Evolutionary conservation across 768 basidiomycete species (phyloP), one percentile per base, ranked within the genome.

Genomic region (Terana coerulea): DNA sequence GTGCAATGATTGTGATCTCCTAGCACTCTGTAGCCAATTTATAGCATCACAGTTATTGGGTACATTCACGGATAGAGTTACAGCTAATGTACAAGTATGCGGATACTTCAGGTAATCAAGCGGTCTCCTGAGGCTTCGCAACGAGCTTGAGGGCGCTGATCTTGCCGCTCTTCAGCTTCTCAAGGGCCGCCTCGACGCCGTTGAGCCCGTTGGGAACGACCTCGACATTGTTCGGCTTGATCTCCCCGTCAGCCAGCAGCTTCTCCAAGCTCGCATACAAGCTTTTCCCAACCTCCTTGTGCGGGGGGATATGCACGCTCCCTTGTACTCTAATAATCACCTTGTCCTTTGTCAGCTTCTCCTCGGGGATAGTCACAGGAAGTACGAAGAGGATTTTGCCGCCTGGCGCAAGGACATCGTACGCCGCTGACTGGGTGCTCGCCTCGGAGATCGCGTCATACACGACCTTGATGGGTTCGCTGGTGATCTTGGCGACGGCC

Each of bases 81-180:
- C n/a, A n/a, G n/a, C n/a, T n/a, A n/a, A n/a, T n/a, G n/a, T n/a
- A n/a, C n/a, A n/a, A n/a, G n/a, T n/a, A n/a, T n/a, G n/a, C n/a
- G n/a, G n/a, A n/a, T n/a, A n/a, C n/a, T n/a, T n/a, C n/a, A n/a
- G n/a, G n/a, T 39, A 7, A 8, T 19, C 31, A 30, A 5, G 28
- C n/a, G 12, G 8, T 30, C 33, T 76, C 72, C 51, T 69, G 69
- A n/a, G 75, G 76, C 47, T 62, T 69, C 1, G 53, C 71, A 8
- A 79, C 66, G 17, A 79, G 57, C 58, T 79, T 79, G 14, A 53
- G 59, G 5, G 71, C 76, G n/a, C 74, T 76, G 26, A 77, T 65
- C n/a, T n/a, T n/a, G 8, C 70, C 66, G 2, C 54, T 53, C 59
- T 61, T 63, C 59, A 78, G 36, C 53, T 60, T 61, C 39, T 70